Base-by-base conservation (phyloP, 345 rosid genomes). In the Citrus medica region DNA sequence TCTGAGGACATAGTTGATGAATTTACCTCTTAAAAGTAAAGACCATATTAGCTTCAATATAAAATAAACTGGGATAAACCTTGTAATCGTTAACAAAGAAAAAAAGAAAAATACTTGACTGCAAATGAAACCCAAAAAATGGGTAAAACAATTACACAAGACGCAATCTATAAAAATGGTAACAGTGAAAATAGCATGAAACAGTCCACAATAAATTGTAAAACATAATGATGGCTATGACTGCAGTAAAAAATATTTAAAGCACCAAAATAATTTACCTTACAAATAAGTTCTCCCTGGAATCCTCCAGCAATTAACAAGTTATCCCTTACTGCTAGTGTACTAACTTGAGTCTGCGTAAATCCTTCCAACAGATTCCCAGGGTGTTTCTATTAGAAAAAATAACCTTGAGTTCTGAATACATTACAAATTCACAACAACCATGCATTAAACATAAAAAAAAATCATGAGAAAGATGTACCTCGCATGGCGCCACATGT, bases 221-320 rank as follows among this genome's bases (percentile, higher is more conserved):
- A 27, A 17, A 42, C 40, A 40, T 4, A 28, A 25, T 16, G 68
- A 58, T 61, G 38, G 60, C 35, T 21, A 21, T 16, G 56, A 5
- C 46, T 30, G 38, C 61, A 9, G 33, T 27, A 33, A 53, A 35
- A 48, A 67, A 67, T 64, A 33, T 17, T 16, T 51, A 9, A 76
- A 32, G 58, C 40, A 76, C 40, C 24, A 22, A 65, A 51, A 51
- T 59, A 35, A 37, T 24, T 71, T 82, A 86, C 90, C 88, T 89
- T 87, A 71, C 89, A 87, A 58, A 89, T 89, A 76, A 87, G 86
- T 78, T 89, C 92, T 56, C 92, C 90, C 79, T 89, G 92, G 73
- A 87, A 87, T 60, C 92, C 92, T 72, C 92, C 92, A 66, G 90
- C 92, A 71, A 89, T 82, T 73, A 89, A 74, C 81, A 89, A 80